phyloP scores from a whole-genome alignment of 352 stramenopile species.

The Pythium apleroticum region DNA sequence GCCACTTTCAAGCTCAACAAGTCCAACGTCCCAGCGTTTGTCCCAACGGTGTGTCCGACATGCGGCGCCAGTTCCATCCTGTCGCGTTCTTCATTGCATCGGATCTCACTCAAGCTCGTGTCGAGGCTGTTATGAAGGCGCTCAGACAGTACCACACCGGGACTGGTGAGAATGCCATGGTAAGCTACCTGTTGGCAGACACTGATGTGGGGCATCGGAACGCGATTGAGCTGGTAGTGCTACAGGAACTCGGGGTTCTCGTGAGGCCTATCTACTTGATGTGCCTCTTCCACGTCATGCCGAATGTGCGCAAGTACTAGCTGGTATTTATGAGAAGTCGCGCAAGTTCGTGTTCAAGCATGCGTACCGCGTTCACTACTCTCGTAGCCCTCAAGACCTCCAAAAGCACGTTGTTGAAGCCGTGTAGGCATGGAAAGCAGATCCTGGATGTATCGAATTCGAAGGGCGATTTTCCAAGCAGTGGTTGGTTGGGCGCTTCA shows the following conservation, averaged over 20 bases:
- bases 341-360: background rate
- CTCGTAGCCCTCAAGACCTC: background rate
- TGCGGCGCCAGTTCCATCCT: slow-evolving; percentile 6
- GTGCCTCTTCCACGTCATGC: slow-evolving; percentile 12
- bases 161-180: background rate
- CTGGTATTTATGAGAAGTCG: background rate
- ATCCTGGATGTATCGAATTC: background rate
- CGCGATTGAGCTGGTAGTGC: background rate
- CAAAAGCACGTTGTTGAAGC: background rate
- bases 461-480: background rate
- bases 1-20: slow-evolving; percentile 12
- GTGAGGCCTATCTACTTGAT: background rate
- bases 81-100: slow-evolving; percentile 8
- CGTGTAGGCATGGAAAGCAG: background rate
- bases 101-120: background rate
- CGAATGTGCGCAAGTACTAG: slow-evolving; percentile 4
- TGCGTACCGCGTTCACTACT: background rate
- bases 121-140: background rate
- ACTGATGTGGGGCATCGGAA: background rate
- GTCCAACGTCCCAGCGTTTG: background rate
- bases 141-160: background rate
- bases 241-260: background rate
- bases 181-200: slow-evolving; percentile 4
- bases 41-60: slow-evolving; percentile 10
- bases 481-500: background rate